Evolutionary conservation across 352 stramenopile species (phyloP), one percentile per base, ranked within the genome.

Genomic region (Chrysophaeum taylorii): DNA sequence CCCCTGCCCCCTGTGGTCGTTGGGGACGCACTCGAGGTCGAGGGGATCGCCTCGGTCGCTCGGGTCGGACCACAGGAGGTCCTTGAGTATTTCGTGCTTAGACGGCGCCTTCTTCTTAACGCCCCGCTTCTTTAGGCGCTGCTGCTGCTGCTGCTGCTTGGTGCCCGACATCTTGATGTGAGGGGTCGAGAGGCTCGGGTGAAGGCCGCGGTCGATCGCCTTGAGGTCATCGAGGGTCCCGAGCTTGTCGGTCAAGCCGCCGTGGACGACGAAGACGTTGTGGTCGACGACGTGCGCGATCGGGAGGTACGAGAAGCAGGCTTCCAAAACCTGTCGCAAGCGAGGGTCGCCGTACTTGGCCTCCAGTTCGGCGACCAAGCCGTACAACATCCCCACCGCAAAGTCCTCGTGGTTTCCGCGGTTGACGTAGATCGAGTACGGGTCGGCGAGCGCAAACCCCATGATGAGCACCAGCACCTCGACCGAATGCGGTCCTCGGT

Each of bases 251-350:
- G 57, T 31, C 0, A 97, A 79, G 0, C 91, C 90, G 16, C 90
- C 92, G 74, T 97, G 91, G 12, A 96, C 87, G 36, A 97, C 92
- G 64, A 97, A 94, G 39, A 96, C 92, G 77, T 93, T 88, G n/a
- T 86, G 71, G 60, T 96, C 87, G 0, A 96, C 80, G 41, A 96
- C 75, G 1, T 88, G 84, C 57, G 86, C 94, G 45, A 97, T 85
- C 25, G 91, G 91, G 9, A 97, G 68, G 0, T 73, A 74, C 72
- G 94, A 87, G 64, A 96, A 96, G 1, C 94, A 79, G 29, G 81
- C 82, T 73, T 94, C 86, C 69, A 92, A 94, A 12, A 93, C 77
- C 68, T 57, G 72, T 61, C 54, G 35, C 42, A 54, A 23, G 52
- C 75, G 45, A 66, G 75, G 39, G 39, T 43, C 35, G 70, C 73